A percentile compares a stretch with the other conserved stretches of the same genome.
phyloP scores from a whole-genome alignment of 208 protist species.

The Leishmania tarentolae region DNA sequence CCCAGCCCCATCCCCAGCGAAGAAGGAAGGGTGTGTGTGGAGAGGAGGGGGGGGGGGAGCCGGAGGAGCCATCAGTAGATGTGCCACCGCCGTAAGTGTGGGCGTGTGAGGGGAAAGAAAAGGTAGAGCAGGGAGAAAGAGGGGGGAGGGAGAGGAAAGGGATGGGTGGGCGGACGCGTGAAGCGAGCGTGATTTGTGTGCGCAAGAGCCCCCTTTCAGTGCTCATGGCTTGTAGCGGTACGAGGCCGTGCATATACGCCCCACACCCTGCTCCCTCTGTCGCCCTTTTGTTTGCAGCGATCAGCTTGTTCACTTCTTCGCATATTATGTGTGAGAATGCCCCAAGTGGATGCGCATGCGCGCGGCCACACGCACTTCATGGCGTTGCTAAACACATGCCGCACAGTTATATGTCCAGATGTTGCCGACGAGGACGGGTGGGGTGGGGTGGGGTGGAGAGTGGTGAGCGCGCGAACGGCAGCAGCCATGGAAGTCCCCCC shows the following conservation, averaged over 20 bases:
- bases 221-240: not conserved
- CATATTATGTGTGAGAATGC: not conserved
- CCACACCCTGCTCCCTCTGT: not conserved
- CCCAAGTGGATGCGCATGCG: too few species aligned
- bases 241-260: not conserved
- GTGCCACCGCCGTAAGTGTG: not conserved
- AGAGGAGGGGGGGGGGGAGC: not conserved
- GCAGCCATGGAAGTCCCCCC: not conserved
- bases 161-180: not conserved
- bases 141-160: not conserved
- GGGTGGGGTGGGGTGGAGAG: not conserved
- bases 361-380: not conserved
- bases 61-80: not conserved
- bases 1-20: too few species aligned
- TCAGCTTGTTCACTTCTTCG: not conserved
- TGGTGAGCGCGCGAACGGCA: not conserved
- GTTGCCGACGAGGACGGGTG: not conserved
- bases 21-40: not conserved
- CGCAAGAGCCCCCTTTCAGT: not conserved
- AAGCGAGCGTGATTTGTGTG: not conserved
- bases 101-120: not conserved
- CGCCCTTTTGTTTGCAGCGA: not conserved
- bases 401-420: not conserved
- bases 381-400: not conserved
- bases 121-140: not conserved